Conservation (phyloP, 73 alveolate genomes). For the Stentor coeruleus region DNA sequence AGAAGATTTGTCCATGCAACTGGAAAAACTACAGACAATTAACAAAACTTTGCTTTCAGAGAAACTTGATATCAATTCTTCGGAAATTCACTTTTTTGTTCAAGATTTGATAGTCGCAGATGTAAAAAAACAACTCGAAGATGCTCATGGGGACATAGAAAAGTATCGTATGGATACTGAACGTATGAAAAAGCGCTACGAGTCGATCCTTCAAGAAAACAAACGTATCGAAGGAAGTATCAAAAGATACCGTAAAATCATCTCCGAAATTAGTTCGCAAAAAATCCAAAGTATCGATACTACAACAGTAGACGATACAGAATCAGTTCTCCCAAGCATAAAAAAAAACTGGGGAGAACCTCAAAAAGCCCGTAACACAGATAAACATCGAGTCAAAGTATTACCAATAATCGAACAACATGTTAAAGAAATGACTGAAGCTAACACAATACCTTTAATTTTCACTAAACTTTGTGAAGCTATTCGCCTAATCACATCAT, state of each 20-base stretch:
- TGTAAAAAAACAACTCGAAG: constrained; percentile 3
- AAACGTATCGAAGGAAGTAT: constrained; percentile 18
- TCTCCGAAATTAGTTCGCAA: neutral
- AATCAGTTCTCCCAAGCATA: too few species aligned
- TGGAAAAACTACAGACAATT: neutral
- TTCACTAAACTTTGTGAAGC: neutral
- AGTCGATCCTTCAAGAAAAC: neutral
- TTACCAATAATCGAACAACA: neutral
- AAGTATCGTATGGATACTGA: constrained; percentile 16
- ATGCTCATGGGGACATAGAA: neutral
- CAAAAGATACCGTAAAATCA: constrained; percentile 19
- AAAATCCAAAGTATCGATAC: neutral
- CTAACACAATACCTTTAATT: neutral
- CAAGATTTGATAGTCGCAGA: neutral
- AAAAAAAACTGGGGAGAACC: neutral
- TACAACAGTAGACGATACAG: neutral
- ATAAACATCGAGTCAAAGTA: neutral
- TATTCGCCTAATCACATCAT: neutral
- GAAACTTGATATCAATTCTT: neutral
- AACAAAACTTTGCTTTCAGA: neutral
- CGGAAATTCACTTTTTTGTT: neutral
- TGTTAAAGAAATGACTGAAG: neutral
- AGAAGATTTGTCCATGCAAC: neutral
- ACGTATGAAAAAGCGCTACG: neutral
- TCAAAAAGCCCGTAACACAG: neutral